These are phyloP conservation scores for Endoconidiophora polonica DNA, from an alignment of 2,329 filamentous ascomycete species.

Conservation along the genomic window DNA sequence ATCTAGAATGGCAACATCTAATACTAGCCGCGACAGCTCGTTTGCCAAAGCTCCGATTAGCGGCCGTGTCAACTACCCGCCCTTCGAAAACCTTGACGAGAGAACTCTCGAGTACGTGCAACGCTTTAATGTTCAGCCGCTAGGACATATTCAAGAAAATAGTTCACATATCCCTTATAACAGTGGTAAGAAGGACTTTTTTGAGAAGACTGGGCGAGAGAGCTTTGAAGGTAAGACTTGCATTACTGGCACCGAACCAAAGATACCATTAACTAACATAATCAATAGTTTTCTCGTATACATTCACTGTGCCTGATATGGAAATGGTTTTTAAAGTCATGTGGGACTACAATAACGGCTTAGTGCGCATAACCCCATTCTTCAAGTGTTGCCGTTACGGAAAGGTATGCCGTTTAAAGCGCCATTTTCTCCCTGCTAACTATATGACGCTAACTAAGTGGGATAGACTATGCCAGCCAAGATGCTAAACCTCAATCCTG, in stretches of 20 bases:
- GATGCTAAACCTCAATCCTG: slow-evolving; percentile 60
- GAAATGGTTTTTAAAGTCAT: slow-evolving; percentile 59
- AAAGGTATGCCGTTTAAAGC: slow-evolving; percentile 46
- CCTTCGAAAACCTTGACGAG: slow-evolving; percentile 50
- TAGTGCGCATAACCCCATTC: slow-evolving; percentile 85
- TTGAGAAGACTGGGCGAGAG: slow-evolving; percentile 70
- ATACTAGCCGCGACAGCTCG: slow-evolving; percentile 15
- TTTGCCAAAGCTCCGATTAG: slow-evolving; percentile 17
- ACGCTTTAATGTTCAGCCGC: slow-evolving; percentile 48
- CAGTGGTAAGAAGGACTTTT: slow-evolving; percentile 82
- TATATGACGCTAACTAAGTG: slow-evolving; percentile 3
- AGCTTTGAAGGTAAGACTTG: slow-evolving; percentile 60
- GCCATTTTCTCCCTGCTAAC: not conserved
- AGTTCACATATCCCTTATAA: slow-evolving; percentile 79
- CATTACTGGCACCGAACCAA: slow-evolving; percentile 8
- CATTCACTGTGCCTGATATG: slow-evolving; percentile 54
- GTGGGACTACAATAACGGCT: slow-evolving; percentile 94
- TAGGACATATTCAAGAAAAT: slow-evolving; percentile 43
- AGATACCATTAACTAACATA: not conserved
- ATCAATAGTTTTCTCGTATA: slow-evolving; percentile 61
- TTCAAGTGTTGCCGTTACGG: slow-evolving; percentile 81
- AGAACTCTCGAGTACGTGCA: slow-evolving; percentile 39
- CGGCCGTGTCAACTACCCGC: slow-evolving; percentile 55
- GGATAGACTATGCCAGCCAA: slow-evolving; percentile 71
- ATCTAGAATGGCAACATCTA: slow-evolving; percentile 16